Evolutionary conservation across 75 land plant species (phyloP).

Genomic region (Cryptomeria japonica): DNA sequence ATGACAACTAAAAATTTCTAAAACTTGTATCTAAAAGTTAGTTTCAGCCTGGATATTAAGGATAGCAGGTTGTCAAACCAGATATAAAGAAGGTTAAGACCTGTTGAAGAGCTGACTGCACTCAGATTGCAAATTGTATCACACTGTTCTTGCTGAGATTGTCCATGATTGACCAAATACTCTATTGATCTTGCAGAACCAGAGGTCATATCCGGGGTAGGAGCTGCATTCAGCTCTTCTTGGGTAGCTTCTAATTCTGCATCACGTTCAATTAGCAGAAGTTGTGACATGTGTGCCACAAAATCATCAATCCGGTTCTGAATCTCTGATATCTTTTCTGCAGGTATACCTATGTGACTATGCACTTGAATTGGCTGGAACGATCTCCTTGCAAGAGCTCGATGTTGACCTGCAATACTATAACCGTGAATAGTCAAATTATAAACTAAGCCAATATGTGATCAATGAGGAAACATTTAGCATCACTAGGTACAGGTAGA

Average conservation of each 20-base stretch:
- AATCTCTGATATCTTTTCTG: constrained; percentile 46
- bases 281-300: constrained; percentile 54
- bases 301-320: constrained; percentile 70
- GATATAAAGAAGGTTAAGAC: constrained; percentile 21
- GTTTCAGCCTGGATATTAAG: neutral
- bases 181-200: constrained; percentile 42
- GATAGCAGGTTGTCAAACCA: neutral
- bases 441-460: neutral
- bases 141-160: constrained; percentile 71
- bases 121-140: constrained; percentile 82
- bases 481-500: neutral
- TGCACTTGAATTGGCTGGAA: constrained; percentile 40
- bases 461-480: neutral
- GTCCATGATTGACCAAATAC: constrained; percentile 58
- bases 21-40: neutral
- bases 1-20: neutral
- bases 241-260: constrained; percentile 85
- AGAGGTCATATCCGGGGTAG: constrained; percentile 32
- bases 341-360: constrained; percentile 57
- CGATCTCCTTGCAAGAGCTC: constrained; percentile 47
- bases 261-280: constrained; percentile 77
- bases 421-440: constrained; percentile 7
- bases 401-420: constrained; percentile 56
- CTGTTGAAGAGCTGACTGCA: constrained; percentile 78
- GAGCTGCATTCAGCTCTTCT: constrained; percentile 68